Evolutionary conservation across 23 red algal genomes (phyloP).

Genomic region (Cyanidium caldarium): DNA sequence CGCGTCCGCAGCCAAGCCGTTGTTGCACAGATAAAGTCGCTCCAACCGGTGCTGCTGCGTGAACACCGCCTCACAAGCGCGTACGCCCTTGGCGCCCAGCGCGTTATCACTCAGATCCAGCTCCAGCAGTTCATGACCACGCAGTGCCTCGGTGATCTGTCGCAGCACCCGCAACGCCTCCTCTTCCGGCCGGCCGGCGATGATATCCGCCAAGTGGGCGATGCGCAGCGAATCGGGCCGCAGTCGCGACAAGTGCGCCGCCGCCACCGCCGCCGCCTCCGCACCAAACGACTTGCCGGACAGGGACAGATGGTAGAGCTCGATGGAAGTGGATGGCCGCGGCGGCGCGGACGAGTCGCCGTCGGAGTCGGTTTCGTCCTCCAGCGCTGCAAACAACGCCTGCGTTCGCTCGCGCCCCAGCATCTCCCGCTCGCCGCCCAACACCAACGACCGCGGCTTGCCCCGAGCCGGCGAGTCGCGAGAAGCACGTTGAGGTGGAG

Average conservation of each 20-base stretch:
- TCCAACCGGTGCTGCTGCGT: not conserved
- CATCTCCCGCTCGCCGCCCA: not conserved
- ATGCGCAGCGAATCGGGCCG: not conserved
- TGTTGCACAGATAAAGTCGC: conserved; percentile 19
- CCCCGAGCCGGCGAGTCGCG: no score
- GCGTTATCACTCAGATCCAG: conserved; percentile 69
- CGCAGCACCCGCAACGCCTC: conserved; percentile 3
- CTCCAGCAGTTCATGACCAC: not conserved
- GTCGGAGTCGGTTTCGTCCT: not conserved
- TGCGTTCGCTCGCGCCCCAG: not conserved
- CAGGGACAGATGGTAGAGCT: not conserved
- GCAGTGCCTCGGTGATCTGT: not conserved
- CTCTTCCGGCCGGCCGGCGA: not conserved
- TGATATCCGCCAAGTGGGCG: conserved; percentile 3
- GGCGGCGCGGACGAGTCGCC: no score
- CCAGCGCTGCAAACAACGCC: not conserved
- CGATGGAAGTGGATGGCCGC: no score
- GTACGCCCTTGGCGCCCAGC: conserved; percentile 51
- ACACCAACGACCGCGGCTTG: no score
- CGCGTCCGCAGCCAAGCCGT: conserved; percentile 51
- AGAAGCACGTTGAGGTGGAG: no score
- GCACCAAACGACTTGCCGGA: conserved; percentile 13
- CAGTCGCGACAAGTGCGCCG: not conserved
- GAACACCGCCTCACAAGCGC: conserved; percentile 24
- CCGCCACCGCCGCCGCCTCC: not conserved